Percentiles rank a stretch among this genome's conserved stretches.
These are phyloP conservation scores for Phytomonas serpens DNA, from an alignment of 208 protist species.

Conservation along the genomic window DNA sequence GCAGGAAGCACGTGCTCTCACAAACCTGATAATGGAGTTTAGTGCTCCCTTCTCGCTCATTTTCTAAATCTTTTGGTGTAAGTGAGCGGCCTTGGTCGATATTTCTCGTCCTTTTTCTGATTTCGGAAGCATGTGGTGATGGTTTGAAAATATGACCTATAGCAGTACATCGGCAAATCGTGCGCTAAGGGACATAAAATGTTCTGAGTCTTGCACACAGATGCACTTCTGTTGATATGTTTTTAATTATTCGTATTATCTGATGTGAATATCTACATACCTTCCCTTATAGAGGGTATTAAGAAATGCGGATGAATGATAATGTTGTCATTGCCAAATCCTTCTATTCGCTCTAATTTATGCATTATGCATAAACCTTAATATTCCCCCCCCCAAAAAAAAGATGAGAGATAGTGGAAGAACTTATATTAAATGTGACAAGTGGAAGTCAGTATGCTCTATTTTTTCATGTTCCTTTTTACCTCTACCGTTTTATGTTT, in stretches of 20 bases:
- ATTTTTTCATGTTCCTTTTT: constrained; percentile 3
- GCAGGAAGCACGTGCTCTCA: neutral
- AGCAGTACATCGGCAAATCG: neutral
- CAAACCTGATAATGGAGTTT: neutral
- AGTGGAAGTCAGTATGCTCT: neutral
- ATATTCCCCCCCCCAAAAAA: neutral
- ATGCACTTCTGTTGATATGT: neutral
- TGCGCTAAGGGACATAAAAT: neutral
- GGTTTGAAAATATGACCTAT: neutral
- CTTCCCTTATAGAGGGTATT: neutral
- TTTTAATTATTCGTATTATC: neutral
- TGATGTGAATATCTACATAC: neutral
- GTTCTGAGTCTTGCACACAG: neutral
- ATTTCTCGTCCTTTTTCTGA: constrained; percentile 3
- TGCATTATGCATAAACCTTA: neutral
- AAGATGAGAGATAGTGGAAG: neutral
- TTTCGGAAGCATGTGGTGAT: neutral
- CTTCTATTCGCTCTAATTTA: neutral
- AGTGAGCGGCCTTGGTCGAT: neutral
- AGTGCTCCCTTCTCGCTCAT: neutral
- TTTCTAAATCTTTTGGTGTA: neutral
- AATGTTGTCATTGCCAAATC: neutral
- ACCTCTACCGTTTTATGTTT: constrained; percentile 4
- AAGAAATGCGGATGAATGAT: neutral
- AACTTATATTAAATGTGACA: neutral